These are phyloP conservation scores for Ascochyta clinopodiicola DNA, from an alignment of 2,329 filamentous ascomycete species.

Conservation along the genomic window DNA sequence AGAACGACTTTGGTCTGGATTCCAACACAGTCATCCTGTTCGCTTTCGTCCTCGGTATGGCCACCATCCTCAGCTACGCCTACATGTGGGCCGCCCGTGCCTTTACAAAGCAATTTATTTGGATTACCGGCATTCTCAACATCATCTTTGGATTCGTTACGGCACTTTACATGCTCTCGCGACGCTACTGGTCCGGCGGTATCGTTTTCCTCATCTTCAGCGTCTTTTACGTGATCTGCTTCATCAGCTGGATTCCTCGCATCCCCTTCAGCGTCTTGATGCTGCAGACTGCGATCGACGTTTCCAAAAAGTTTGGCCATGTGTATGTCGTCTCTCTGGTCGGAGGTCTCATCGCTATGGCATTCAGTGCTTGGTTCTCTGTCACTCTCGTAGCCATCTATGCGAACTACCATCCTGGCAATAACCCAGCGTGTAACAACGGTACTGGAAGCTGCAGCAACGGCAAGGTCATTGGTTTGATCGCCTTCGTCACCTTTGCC, in stretches of 20 bases:
- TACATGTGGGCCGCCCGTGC: conserved; percentile 79
- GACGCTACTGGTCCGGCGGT: conserved; percentile 79
- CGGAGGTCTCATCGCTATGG: conserved; percentile 77
- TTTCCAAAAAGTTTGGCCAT: conserved; percentile 83
- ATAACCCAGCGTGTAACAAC: conserved; percentile 62
- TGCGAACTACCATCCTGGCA: conserved; percentile 76
- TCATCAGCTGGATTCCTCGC: conserved; percentile 83
- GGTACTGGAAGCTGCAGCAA: conserved; percentile 70
- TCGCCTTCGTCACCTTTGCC: conserved; percentile 88
- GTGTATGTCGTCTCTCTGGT: conserved; percentile 86
- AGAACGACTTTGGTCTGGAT: conserved; percentile 72
- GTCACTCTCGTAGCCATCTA: conserved; percentile 88
- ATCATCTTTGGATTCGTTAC: conserved; percentile 84
- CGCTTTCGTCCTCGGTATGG: conserved; percentile 75
- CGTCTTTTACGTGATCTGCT: conserved; percentile 81
- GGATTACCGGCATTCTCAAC: conserved; percentile 70
- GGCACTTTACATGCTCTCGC: conserved; percentile 82
- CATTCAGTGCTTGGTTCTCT: conserved; percentile 83
- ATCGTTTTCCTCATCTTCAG: conserved; percentile 86
- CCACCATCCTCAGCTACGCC: conserved; percentile 74
- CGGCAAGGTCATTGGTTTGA: conserved; percentile 80
- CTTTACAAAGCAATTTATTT: conserved; percentile 91
- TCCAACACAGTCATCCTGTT: conserved; percentile 89
- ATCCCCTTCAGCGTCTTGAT: conserved; percentile 93
- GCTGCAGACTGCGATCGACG: conserved; percentile 84